These are phyloP conservation scores for Diddensiella santjacobensis DNA, from an alignment of 805 yeast species.

Conservation along the genomic window DNA sequence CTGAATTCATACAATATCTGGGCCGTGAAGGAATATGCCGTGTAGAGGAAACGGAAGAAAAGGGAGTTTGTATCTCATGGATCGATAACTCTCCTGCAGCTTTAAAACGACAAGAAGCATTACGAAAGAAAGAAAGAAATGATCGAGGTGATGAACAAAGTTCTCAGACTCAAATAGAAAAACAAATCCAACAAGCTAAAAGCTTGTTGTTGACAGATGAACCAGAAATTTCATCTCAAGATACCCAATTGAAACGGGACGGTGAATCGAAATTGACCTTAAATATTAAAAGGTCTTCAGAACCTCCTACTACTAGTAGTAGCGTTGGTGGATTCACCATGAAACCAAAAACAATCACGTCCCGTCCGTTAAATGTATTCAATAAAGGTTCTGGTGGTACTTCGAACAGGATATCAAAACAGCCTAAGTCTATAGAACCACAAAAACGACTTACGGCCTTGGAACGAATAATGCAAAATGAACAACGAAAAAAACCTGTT, in stretches of 20 bases:
- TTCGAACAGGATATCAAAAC: too few species aligned
- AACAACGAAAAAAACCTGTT: conserved; percentile 5
- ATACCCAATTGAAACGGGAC: conserved; percentile 8
- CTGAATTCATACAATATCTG: conserved; percentile 61
- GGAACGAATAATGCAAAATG: conserved; percentile 17
- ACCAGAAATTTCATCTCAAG: neutral
- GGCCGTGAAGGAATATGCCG: conserved; percentile 53
- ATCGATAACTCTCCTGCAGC: conserved; percentile 54
- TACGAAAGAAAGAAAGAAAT: conserved; percentile 36
- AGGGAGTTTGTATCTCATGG: conserved; percentile 46
- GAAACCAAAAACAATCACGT: neutral
- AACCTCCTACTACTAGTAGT: neutral
- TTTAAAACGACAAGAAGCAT: conserved; percentile 38
- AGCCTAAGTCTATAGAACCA: too few species aligned
- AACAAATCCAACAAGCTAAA: conserved; percentile 51
- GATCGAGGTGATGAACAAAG: conserved; percentile 46
- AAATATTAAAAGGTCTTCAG: neutral
- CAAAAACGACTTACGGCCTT: conserved; percentile 19
- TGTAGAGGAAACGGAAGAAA: conserved; percentile 41
- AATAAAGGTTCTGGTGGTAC: neutral
- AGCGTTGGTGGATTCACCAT: neutral
- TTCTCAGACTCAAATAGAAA: conserved; percentile 41
- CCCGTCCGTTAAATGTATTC: neutral
- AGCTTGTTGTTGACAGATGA: conserved; percentile 1
- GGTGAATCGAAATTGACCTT: neutral